phyloP scores from a whole-genome alignment of 768 basidiomycete genomes.

The Xerocomus brunneocitrinus region DNA sequence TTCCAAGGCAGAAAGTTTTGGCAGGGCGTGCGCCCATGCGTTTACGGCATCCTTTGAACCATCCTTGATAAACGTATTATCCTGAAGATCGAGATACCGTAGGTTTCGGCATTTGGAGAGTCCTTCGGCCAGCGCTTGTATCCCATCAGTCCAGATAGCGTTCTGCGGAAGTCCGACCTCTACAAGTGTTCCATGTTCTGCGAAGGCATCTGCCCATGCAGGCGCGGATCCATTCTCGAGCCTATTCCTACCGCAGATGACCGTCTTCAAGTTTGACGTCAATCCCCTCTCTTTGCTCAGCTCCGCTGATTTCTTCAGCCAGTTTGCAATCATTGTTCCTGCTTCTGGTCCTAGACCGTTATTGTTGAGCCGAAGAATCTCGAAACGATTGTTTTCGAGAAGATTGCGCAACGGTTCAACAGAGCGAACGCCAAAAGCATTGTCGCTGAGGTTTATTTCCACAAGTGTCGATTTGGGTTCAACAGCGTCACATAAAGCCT shows the following conservation, averaged over 20 bases:
- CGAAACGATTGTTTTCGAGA: constrained; percentile 73
- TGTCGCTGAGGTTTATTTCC: constrained; percentile 90
- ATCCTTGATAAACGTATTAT: constrained; percentile 77
- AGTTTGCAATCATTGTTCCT: constrained; percentile 79
- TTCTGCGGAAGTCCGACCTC: constrained; percentile 97
- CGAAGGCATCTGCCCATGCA: constrained; percentile 85
- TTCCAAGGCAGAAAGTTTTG: constrained; percentile 64
- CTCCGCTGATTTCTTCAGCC: constrained; percentile 71
- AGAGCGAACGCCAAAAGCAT: constrained; percentile 93
- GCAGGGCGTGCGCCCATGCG: constrained; percentile 61
- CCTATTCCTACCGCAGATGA: constrained; percentile 95
- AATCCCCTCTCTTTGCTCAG: constrained; percentile 62
- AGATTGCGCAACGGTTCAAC: constrained; percentile 92
- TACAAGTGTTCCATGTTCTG: constrained; percentile 71
- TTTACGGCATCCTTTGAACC: constrained; percentile 52
- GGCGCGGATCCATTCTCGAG: constrained; percentile 84
- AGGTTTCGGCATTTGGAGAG: constrained; percentile 63
- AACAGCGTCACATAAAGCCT: constrained; percentile 84
- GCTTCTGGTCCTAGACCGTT: constrained; percentile 93
- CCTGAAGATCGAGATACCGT: constrained; percentile 84
- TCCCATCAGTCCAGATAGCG: constrained; percentile 91
- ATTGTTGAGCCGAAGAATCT: constrained; percentile 88
- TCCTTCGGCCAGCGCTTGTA: constrained; percentile 72
- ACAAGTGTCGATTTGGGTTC: constrained; percentile 74
- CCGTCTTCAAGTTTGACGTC: constrained; percentile 64